A percentile compares a stretch with the other conserved stretches of the same genome.
Evolutionary conservation across 2,329 filamentous ascomycete species (phyloP).

Genomic region (Epichloe aotearoae): DNA sequence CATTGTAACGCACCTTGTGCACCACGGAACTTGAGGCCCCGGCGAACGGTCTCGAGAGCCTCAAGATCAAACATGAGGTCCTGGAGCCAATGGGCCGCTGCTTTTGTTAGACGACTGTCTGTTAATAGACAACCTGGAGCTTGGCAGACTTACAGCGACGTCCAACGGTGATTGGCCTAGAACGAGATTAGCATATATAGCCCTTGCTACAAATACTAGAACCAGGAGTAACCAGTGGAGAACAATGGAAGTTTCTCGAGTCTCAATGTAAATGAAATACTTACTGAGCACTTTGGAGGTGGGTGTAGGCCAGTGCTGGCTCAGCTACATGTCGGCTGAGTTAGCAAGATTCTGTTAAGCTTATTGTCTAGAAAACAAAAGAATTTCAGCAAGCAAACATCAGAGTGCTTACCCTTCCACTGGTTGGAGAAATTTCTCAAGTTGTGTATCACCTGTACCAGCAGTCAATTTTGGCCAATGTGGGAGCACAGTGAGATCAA

Average conservation of each 20-base stretch:
- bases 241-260: not conserved
- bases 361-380: not conserved
- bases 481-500: too few species aligned
- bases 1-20: slow-evolving; percentile 25
- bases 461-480: too few species aligned
- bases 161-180: slow-evolving; percentile 9
- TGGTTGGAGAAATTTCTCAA: slow-evolving; percentile 58
- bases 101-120: not conserved
- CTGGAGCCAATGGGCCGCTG: slow-evolving; percentile 54
- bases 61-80: slow-evolving; percentile 52
- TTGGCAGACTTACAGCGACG: slow-evolving; percentile 7
- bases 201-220: too few species aligned
- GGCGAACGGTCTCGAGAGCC: slow-evolving; percentile 55
- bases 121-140: slow-evolving; percentile 20
- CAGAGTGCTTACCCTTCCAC: slow-evolving; percentile 41
- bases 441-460: slow-evolving; percentile 52
- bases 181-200: slow-evolving; percentile 1
- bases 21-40: slow-evolving; percentile 62
- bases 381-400: not conserved
- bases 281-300: slow-evolving; percentile 47
- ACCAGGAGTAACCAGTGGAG: not conserved
- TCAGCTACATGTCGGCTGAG: slow-evolving; percentile 17
- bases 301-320: slow-evolving; percentile 66
- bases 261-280: too few species aligned
- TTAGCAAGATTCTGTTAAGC: not conserved